Conservation (phyloP, 2,329 filamentous ascomycete species). For the Lojkania enalia region DNA sequence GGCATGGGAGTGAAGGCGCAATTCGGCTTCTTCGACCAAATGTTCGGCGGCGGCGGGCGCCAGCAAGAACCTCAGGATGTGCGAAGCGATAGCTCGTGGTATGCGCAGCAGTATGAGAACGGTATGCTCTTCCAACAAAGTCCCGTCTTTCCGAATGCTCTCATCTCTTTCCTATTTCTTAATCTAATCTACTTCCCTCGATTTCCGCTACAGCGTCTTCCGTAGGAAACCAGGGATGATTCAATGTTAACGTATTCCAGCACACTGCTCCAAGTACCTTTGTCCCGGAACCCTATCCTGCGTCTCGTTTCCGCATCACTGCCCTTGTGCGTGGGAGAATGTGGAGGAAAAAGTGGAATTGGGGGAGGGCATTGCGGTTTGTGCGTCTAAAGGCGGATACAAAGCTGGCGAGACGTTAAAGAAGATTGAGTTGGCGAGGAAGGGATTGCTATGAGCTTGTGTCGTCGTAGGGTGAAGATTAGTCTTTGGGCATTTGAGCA, state of each 20-base stretch:
- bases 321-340: slow-evolving; percentile 79
- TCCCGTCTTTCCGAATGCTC: not conserved
- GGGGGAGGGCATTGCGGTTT: slow-evolving; percentile 72
- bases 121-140: no score
- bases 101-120: slow-evolving; percentile 69
- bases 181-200: not conserved
- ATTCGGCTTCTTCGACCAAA: slow-evolving; percentile 98
- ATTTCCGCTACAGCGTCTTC: no score
- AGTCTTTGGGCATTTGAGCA: no score
- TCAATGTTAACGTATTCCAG: slow-evolving; percentile 48
- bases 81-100: slow-evolving; percentile 80
- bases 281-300: slow-evolving; percentile 94
- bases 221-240: no score
- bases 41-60: slow-evolving; percentile 74
- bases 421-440: slow-evolving; percentile 79
- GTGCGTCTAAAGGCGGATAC: slow-evolving; percentile 75
- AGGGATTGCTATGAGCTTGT: slow-evolving; percentile 71
- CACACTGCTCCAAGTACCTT: slow-evolving; percentile 89
- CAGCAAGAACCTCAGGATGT: slow-evolving; percentile 74
- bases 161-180: not conserved
- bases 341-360: slow-evolving; percentile 70
- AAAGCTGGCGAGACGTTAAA: slow-evolving; percentile 70
- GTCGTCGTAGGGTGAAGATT: no score
- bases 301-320: slow-evolving; percentile 96
- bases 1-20: slow-evolving; percentile 71